Evolutionary conservation across 352 stramenopile species (phyloP), one percentile per base, ranked within the genome.

Genomic region (Phytopythium vexans): DNA sequence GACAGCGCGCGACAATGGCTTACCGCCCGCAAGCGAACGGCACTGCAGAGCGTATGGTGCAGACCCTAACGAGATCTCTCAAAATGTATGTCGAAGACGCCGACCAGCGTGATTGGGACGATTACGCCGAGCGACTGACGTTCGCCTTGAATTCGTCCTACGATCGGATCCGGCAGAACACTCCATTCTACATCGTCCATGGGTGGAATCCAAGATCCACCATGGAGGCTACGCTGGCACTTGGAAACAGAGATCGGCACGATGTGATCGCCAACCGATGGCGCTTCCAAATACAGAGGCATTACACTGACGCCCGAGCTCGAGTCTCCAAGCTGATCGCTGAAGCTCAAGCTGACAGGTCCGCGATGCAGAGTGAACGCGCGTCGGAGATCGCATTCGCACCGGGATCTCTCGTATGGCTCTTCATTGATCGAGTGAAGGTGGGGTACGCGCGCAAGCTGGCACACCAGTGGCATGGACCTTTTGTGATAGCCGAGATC

Each of bases 391-490:
- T n/a, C n/a, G n/a, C n/a, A n/a, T n/a, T n/a, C n/a, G n/a, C n/a
- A n/a, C n/a, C n/a, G n/a, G n/a, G n/a, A n/a, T n/a, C n/a, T n/a
- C n/a, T n/a, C 21, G 48, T 58, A 0, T 55, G 54, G 46, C 9
- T 55, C 3, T 55, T 51, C n/a, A 8, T 61, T 3, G 47, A 54
- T 45, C 39, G 27, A 2, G 54, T 56, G 0, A 61, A 61, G 12
- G 15, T 35, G 41, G 47, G 47, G 4, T 56, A n/a, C n/a, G n/a
- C n/a, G n/a, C n/a, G n/a, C n/a, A n/a, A n/a, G n/a, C n/a, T n/a
- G n/a, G n/a, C n/a, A 52, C 58, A 74, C 38, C 36, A 54, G 31
- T 71, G 58, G 52, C 66, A 76, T 21, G 56, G 59, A 1, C 62
- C 56, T 0, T 72, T 72, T 16, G 21, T 53, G 0, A 51, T 68